Conservation (phyloP, 2,329 filamentous ascomycete species). For the Aspergillus neotritici region DNA sequence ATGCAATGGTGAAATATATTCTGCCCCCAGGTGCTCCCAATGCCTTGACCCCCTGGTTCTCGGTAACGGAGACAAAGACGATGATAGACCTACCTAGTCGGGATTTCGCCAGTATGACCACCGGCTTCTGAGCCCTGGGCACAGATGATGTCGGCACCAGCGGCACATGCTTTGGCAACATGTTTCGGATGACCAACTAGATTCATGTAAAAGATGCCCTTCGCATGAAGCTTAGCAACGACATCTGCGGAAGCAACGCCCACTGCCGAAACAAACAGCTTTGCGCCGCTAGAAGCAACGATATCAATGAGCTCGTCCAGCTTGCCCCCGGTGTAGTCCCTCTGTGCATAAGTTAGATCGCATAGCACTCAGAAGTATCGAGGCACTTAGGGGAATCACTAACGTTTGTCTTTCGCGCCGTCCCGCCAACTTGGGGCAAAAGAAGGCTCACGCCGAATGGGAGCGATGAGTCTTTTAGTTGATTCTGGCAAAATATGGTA, state of each 20-base stretch:
- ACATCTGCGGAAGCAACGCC: conserved; percentile 84
- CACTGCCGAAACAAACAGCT: conserved; percentile 93
- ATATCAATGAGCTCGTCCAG: conserved; percentile 84
- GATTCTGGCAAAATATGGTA: too few relatives aligned
- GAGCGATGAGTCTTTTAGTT: conserved; percentile 15
- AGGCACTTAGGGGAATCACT: too few relatives aligned
- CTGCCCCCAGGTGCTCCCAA: too few relatives aligned
- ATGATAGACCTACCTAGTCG: too few relatives aligned
- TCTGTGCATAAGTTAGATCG: too few relatives aligned
- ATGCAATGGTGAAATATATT: too few relatives aligned
- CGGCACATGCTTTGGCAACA: conserved; percentile 88
- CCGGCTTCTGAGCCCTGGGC: conserved; percentile 97
- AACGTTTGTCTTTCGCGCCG: conserved; percentile 90
- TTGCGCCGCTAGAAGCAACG: conserved; percentile 85
- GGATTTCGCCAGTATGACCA: conserved; percentile 91
- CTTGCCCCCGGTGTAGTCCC: conserved; percentile 99
- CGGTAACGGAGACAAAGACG: too few relatives aligned
- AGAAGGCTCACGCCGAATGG: conserved; percentile 48
- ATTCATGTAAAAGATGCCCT: conserved; percentile 96
- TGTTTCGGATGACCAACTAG: conserved; percentile 99
- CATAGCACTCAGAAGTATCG: conserved; percentile 70
- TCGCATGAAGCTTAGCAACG: conserved; percentile 82
- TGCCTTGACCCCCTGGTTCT: too few relatives aligned
- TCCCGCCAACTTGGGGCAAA: conserved; percentile 89
- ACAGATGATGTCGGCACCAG: conserved; percentile 93